Base-by-base conservation (phyloP, 2,329 filamentous ascomycete genomes). In the Apiospora arundinis region DNA sequence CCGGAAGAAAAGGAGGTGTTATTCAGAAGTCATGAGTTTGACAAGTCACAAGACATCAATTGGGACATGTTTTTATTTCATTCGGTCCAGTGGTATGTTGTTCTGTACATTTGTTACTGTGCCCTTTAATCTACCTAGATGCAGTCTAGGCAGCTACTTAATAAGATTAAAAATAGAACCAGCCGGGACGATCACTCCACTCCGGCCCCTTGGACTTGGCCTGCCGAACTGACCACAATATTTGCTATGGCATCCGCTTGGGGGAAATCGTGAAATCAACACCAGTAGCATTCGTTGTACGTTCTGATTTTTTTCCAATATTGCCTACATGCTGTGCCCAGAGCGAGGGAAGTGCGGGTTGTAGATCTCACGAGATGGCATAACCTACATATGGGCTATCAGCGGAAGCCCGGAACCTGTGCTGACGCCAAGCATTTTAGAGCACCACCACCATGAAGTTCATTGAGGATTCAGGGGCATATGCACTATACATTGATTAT, bases 351-450 rank as follows among this genome's bases (percentile, higher is more conserved):
- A 60, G 52, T 37, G 52, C 52, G 16, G 9, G 2, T 60, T 40
- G 52, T 4, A 60, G 7, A 4, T 37, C 28, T 37, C 21, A n/a
- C 28, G 28, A 37, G 28, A 11, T 16, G 28, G n/a, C 28, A 21
- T n/a, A 6, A 6, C 32, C 32, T 40, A 16, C 8, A 60, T 11
- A 28, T 60, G 28, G 7, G 52, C 25, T 8, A 56, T 25, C 25
- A 32, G 6, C 32, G 32, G 32, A 32, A 32, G 32, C 14, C 32
- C 28, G 7, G 28, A 56, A 56, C 49, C 14, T 32, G 2, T 60
- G 52, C 52, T 37, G 52, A 60, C 18, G 52, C 52, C 52, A 60
- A 60, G 52, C 52, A 37, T n/a, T 25, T 60, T 60, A 37, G 28
- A 18, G 28, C 28, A 60, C 21, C 32, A 37, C 28, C 14, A 25